Evolutionary conservation across 495 filamentous ascomycete genomes (phyloP).

Genomic region (Thermothielavioides terrestris): DNA sequence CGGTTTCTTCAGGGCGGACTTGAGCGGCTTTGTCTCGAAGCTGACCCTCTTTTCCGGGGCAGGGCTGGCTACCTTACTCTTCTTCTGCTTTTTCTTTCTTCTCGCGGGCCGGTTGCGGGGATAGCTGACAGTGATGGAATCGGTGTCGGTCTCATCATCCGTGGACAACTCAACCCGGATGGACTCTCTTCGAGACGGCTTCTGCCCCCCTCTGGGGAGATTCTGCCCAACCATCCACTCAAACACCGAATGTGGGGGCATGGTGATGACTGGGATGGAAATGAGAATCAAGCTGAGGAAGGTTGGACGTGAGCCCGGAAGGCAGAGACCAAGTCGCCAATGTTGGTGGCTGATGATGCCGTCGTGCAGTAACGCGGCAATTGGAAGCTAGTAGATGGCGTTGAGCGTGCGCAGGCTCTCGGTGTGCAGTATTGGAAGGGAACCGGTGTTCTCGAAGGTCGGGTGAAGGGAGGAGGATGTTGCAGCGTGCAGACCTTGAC

Average conservation of each 20-base stretch:
- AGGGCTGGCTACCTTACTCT: background rate
- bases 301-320: too few species aligned
- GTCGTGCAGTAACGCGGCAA: too few species aligned
- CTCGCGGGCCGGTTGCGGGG: slow-evolving; percentile 12
- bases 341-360: too few species aligned
- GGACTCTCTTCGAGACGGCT: slow-evolving; percentile 11
- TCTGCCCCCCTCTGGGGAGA: slow-evolving; percentile 10
- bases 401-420: too few species aligned
- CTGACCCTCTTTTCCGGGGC: slow-evolving; percentile 14
- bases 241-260: slow-evolving; percentile 22
- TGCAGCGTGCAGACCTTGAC: too few species aligned
- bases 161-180: slow-evolving; percentile 28
- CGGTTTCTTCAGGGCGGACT: slow-evolving; percentile 17
- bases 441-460: too few species aligned
- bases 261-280: background rate
- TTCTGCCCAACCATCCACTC: slow-evolving; percentile 39
- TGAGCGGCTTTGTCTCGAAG: slow-evolving; percentile 12
- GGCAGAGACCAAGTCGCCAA: too few species aligned
- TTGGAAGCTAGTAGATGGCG: too few species aligned
- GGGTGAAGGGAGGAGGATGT: too few species aligned
- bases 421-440: too few species aligned
- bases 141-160: slow-evolving; percentile 31
- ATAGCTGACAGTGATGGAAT: slow-evolving; percentile 29
- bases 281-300: background rate
- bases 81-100: background rate